Conservation (phyloP, 495 filamentous ascomycete species). For the Aspergillus cavernicola region DNA sequence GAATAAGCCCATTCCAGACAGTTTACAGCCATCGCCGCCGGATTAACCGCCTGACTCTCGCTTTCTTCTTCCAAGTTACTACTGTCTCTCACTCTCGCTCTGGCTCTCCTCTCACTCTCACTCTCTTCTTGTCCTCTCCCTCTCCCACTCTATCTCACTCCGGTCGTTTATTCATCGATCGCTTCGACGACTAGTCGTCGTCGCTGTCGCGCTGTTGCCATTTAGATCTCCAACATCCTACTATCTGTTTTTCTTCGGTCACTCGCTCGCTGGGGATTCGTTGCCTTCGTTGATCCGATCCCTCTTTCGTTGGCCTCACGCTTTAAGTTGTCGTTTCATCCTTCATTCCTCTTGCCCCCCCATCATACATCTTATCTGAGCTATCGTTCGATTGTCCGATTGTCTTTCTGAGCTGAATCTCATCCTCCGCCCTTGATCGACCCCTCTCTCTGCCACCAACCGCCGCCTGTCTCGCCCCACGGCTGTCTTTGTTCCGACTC, state of each 20-base stretch:
- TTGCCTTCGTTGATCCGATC: neutral
- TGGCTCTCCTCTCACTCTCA: conserved; percentile 4
- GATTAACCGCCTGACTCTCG: conserved; percentile 2
- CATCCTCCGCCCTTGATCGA: conserved; percentile 5
- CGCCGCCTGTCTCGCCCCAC: conserved; percentile 19
- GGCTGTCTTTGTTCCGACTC: conserved; percentile 19
- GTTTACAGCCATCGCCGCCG: too few relatives aligned
- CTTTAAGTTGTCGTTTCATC: conserved; percentile 4
- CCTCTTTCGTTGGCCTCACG: neutral
- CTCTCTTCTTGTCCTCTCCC: conserved; percentile 1
- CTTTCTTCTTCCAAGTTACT: neutral
- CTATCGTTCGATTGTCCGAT: neutral
- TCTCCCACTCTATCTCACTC: conserved; percentile 1
- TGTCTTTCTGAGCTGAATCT: conserved; percentile 2
- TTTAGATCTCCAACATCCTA: too few relatives aligned
- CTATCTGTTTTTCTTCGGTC: conserved; percentile 4
- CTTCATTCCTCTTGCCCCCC: neutral
- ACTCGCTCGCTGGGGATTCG: conserved; percentile 8
- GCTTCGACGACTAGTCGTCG: conserved; percentile 4
- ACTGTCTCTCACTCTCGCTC: neutral
- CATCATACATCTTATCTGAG: conserved; percentile 1
- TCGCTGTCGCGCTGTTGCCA: too few relatives aligned
- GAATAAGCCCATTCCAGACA: too few relatives aligned
- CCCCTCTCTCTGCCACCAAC: conserved; percentile 15
- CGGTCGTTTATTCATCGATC: conserved; percentile 8